phyloP scores from a whole-genome alignment of 2,329 filamentous ascomycete species.

The Colletotrichum truncatum region DNA sequence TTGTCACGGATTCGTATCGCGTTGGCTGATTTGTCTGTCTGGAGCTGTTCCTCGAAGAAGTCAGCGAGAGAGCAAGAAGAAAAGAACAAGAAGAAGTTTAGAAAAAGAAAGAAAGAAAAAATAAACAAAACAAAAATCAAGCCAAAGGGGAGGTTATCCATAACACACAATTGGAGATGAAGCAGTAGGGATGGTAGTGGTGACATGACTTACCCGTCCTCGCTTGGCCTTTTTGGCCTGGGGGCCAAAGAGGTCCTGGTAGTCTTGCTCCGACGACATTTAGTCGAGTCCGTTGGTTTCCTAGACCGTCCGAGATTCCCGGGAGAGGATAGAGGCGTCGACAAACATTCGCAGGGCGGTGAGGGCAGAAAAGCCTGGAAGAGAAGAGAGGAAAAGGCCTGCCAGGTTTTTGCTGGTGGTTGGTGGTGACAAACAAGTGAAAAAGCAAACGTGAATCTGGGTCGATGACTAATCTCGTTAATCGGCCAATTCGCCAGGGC shows the following conservation, averaged over 20 bases:
- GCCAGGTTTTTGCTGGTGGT: constrained; percentile 20
- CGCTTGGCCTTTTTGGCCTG: constrained; percentile 31
- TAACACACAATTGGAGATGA: background rate
- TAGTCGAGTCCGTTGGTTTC: background rate
- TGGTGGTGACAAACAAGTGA: constrained; percentile 26
- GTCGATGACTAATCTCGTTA: constrained; percentile 17
- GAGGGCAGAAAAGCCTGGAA: constrained; percentile 12
- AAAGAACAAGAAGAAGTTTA: background rate
- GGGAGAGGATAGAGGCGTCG: constrained; percentile 1
- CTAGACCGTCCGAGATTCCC: constrained; percentile 19
- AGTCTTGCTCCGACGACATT: constrained; percentile 30
- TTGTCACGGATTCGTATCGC: constrained; percentile 56
- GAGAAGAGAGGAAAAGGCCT: constrained; percentile 1
- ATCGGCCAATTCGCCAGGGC: constrained; percentile 13
- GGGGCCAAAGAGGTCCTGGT: constrained; percentile 28
- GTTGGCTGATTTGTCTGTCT: constrained; percentile 32
- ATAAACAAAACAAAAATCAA: background rate
- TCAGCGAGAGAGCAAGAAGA: constrained; percentile 18
- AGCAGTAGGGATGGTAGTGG: background rate
- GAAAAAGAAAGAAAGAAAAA: no score
- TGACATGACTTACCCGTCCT: constrained; percentile 29
- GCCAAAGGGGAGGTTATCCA: no score
- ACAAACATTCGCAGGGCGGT: constrained; percentile 22
- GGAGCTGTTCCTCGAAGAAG: constrained; percentile 26
- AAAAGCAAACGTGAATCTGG: background rate